Conservation (phyloP, 2,329 filamentous ascomycete genomes). For the Paecilomyces sp. region DNA sequence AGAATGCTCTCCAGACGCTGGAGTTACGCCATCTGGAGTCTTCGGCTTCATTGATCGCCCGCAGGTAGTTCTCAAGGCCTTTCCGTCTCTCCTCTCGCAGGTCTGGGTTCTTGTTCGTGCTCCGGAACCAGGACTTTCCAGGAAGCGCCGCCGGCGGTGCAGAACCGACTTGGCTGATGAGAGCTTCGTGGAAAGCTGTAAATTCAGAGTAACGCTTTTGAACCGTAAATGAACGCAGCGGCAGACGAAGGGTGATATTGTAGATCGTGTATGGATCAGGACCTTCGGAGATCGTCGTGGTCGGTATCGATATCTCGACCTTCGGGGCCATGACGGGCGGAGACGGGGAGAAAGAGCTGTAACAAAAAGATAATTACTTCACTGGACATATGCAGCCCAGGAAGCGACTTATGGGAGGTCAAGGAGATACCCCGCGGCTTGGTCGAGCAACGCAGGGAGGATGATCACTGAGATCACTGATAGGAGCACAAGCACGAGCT, state of each 20-base stretch:
- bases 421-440: neutral
- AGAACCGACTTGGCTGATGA: constrained; percentile 44
- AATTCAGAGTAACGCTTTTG: constrained; percentile 62
- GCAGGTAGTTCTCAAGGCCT: constrained; percentile 52
- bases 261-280: constrained; percentile 54
- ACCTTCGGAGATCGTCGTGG: constrained; percentile 38
- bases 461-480: neutral
- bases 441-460: neutral
- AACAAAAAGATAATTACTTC: constrained; percentile 1
- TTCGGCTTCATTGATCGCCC: constrained; percentile 48
- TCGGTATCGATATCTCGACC: constrained; percentile 43
- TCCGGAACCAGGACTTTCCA: constrained; percentile 54
- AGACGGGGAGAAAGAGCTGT: neutral
- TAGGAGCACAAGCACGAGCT: neutral
- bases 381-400: neutral
- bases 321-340: constrained; percentile 30
- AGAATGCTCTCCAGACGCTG: constrained; percentile 50
- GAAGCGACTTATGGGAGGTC: neutral
- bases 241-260: constrained; percentile 54
- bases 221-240: constrained; percentile 52
- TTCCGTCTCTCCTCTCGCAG: constrained; percentile 52
- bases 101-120: constrained; percentile 48
- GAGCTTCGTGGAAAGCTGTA: constrained; percentile 44
- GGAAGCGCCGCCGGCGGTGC: constrained; percentile 50
- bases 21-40: constrained; percentile 53